A percentile compares a stretch with the other conserved stretches of the same genome.
Evolutionary conservation across 1,139 yeast genomes (phyloP).

Genomic region (Scheffersomyces segobiensis): DNA sequence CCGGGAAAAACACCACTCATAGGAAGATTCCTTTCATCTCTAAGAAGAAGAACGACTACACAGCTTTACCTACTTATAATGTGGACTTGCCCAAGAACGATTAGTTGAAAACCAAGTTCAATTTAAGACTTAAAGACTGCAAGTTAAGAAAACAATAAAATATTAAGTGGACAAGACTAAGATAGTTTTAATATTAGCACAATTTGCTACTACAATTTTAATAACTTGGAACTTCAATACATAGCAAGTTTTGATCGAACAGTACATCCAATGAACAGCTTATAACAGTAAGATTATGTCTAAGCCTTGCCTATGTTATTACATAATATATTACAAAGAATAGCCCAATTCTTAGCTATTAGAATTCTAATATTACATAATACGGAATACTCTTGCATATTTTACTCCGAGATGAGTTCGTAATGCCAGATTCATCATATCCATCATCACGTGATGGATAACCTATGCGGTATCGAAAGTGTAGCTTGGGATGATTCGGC

Average conservation of each 20-base stretch:
- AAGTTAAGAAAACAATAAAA: no score
- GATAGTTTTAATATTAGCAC: not conserved
- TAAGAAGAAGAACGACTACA: conserved; percentile 19
- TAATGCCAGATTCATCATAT: not conserved
- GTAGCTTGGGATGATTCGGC: not conserved
- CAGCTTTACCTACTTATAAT: conserved; percentile 31
- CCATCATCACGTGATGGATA: not conserved
- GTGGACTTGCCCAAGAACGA: conserved; percentile 15
- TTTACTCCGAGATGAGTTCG: not conserved
- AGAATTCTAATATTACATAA: no score
- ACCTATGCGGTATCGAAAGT: not conserved
- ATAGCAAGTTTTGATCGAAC: not conserved
- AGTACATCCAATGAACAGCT: not conserved
- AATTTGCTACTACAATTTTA: not conserved
- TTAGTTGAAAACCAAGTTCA: not conserved
- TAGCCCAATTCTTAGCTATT: no score
- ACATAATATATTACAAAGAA: no score
- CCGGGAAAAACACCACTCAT: conserved; percentile 39
- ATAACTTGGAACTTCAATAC: not conserved
- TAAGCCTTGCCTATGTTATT: not conserved
- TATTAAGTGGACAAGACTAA: not conserved
- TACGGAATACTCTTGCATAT: not conserved
- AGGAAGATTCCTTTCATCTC: conserved; percentile 31
- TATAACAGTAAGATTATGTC: not conserved
- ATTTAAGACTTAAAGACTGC: not conserved